Percentiles rank a stretch among this genome's conserved stretches.
Conservation (phyloP, 1,284 basidiomycete genomes). For the Boletus albobrunnescens region DNA sequence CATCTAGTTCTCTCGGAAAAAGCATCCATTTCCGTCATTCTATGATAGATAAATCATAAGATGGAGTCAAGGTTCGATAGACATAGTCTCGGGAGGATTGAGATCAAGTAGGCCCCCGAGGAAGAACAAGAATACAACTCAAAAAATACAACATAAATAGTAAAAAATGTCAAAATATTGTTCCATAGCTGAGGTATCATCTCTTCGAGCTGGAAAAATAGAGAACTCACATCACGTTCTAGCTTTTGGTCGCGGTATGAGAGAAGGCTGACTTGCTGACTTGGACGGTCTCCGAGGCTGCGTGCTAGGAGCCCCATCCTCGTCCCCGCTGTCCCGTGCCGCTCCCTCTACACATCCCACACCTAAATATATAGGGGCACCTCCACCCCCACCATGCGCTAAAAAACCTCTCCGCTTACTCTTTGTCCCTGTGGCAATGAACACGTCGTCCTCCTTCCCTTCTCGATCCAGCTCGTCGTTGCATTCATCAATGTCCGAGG, state of each 20-base stretch:
- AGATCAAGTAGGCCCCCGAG: too few species aligned
- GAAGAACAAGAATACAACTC: slow-evolving; percentile 10
- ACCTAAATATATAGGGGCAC: slow-evolving; percentile 63
- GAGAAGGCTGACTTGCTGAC: slow-evolving; percentile 15
- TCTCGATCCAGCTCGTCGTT: slow-evolving; percentile 32
- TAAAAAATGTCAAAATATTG: not conserved
- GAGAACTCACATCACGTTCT: slow-evolving; percentile 6
- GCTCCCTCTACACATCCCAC: slow-evolving; percentile 57
- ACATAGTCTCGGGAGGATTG: too few species aligned
- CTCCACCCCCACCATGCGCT: slow-evolving; percentile 70
- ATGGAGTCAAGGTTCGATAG: too few species aligned
- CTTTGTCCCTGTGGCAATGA: slow-evolving; percentile 50
- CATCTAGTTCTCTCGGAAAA: slow-evolving; percentile 36
- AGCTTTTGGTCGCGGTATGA: slow-evolving; percentile 27
- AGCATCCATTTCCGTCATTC: slow-evolving; percentile 11
- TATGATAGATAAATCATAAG: too few species aligned
- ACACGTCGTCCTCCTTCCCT: slow-evolving; percentile 43
- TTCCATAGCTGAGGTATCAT: slow-evolving; percentile 9
- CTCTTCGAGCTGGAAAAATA: not conserved
- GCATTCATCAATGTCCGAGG: slow-evolving; percentile 33
- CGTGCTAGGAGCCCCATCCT: not conserved
- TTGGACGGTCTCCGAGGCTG: slow-evolving; percentile 10
- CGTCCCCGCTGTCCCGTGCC: slow-evolving; percentile 26
- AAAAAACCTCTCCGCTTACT: slow-evolving; percentile 56
- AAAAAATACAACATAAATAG: slow-evolving; percentile 29